Conservation (phyloP, 208 protist genomes). For the Crithidia fasciculata region DNA sequence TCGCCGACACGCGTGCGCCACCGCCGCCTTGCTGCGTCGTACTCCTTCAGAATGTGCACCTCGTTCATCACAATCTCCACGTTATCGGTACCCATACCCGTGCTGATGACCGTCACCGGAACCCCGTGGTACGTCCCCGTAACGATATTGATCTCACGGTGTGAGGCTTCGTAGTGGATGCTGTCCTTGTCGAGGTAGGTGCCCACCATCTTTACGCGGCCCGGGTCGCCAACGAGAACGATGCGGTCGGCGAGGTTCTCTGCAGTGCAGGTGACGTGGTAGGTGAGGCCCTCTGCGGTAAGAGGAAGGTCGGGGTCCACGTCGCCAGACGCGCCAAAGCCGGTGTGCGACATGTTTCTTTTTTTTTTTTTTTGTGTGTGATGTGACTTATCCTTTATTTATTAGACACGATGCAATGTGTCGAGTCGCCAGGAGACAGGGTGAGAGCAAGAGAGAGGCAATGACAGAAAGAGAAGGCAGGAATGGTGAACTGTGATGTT, state of each 20-base stretch:
- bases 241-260: slow-evolving; percentile 73
- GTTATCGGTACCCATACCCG: slow-evolving; percentile 89
- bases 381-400: not conserved
- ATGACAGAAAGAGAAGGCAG: too few species aligned
- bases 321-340: slow-evolving; percentile 30
- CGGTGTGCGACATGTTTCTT: slow-evolving; percentile 45
- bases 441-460: too few species aligned
- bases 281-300: slow-evolving; percentile 63
- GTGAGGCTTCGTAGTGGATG: slow-evolving; percentile 50
- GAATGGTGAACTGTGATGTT: too few species aligned
- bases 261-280: slow-evolving; percentile 57
- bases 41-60: slow-evolving; percentile 83
- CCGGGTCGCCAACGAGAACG: slow-evolving; percentile 75
- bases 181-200: slow-evolving; percentile 62
- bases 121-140: slow-evolving; percentile 77
- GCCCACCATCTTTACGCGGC: slow-evolving; percentile 61
- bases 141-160: slow-evolving; percentile 76
- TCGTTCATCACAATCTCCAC: slow-evolving; percentile 81
- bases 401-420: not conserved
- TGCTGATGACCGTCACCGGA: slow-evolving; percentile 69
- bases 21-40: slow-evolving; percentile 42
- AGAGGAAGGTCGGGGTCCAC: slow-evolving; percentile 75
- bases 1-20: slow-evolving; percentile 53
- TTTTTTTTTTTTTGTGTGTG: not conserved
- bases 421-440: too few species aligned